These are phyloP conservation scores for Acanthamoeba royreba DNA, from an alignment of 208 protist species.

Conservation along the genomic window DNA sequence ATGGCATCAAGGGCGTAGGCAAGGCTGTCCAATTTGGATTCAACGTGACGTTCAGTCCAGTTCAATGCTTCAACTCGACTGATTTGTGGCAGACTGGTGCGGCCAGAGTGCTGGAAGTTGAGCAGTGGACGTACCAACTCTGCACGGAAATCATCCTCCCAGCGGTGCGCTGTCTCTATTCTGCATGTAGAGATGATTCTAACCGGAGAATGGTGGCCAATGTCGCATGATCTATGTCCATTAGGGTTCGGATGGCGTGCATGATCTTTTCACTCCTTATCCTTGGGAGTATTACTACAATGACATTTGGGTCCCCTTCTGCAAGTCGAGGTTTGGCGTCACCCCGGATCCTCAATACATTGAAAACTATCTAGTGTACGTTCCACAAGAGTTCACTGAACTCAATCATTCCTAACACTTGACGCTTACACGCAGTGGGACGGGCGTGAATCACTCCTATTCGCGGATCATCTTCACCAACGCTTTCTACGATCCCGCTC, in stretches of 20 bases:
- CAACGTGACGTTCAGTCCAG: neutral
- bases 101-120: neutral
- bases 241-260: constrained; percentile 39
- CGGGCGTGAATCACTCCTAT: neutral
- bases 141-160: constrained; percentile 78
- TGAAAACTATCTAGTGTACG: neutral
- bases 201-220: neutral
- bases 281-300: neutral
- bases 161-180: neutral
- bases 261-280: constrained; percentile 60
- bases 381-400: too few species aligned
- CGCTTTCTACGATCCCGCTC: neutral
- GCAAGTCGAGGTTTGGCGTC: neutral
- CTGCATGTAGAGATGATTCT: neutral
- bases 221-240: neutral
- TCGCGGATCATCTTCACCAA: neutral
- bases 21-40: neutral
- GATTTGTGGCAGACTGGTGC: neutral
- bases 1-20: neutral
- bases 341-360: neutral
- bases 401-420: too few species aligned
- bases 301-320: neutral
- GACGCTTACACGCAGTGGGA: too few species aligned
- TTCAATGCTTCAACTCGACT: neutral
- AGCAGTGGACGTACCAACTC: constrained; percentile 72